Conservation (phyloP, 2,329 filamentous ascomycete genomes). For the Aspergillus tubingensis region DNA sequence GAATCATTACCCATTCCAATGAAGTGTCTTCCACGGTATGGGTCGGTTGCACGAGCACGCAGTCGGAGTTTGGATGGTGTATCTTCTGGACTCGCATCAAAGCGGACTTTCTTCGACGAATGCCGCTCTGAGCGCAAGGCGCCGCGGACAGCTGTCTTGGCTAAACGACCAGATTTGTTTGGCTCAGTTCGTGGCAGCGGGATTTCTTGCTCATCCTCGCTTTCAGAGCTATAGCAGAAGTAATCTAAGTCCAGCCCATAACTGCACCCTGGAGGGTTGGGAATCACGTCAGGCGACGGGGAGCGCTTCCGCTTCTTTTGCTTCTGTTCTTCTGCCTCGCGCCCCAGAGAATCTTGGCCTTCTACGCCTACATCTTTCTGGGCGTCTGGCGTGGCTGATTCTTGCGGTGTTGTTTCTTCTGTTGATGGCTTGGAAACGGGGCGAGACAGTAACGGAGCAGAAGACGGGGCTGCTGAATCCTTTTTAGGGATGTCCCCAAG, state of each 20-base stretch:
- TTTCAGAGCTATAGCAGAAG: constrained; percentile 37
- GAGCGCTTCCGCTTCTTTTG: constrained; percentile 43
- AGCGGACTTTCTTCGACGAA: constrained; percentile 35
- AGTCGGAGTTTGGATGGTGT: constrained; percentile 34
- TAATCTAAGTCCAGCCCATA: constrained; percentile 46
- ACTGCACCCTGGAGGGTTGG: constrained; percentile 43
- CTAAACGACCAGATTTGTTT: constrained; percentile 11
- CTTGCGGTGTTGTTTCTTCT: constrained; percentile 3
- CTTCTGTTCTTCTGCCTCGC: constrained; percentile 3
- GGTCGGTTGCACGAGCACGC: constrained; percentile 26
- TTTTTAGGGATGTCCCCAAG: constrained; percentile 20
- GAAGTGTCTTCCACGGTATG: constrained; percentile 26
- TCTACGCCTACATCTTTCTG: background rate
- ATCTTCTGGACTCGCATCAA: constrained; percentile 37
- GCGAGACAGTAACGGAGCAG: background rate
- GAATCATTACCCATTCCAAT: constrained; percentile 22
- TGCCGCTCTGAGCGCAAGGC: constrained; percentile 22
- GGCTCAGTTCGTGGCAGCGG: constrained; percentile 12
- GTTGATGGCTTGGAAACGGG: background rate
- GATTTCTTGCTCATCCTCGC: constrained; percentile 30
- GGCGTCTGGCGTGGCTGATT: background rate
- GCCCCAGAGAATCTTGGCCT: constrained; percentile 9
- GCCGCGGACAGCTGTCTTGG: constrained; percentile 19
- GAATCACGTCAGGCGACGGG: constrained; percentile 44
- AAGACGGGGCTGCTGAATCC: background rate